Evolutionary conservation across 2,329 filamentous ascomycete genomes (phyloP), one percentile per base, ranked within the genome.

Genomic region (Curvularia eragrostidis): DNA sequence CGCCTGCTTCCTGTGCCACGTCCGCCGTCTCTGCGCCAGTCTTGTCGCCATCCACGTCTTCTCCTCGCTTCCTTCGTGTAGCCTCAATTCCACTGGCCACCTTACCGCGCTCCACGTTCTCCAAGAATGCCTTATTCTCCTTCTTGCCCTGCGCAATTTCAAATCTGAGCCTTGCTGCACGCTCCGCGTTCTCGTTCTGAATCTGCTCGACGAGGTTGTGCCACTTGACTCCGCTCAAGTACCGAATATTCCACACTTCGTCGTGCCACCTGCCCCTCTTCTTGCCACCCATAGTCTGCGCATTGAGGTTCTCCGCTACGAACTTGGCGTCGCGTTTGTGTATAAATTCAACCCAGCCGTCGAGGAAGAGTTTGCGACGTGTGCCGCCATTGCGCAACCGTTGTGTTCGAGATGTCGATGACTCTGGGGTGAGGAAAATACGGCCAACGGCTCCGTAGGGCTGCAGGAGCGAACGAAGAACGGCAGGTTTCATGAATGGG

Each of bases 171-270:
- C 91, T 84, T 68, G 88, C 89, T 52, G 87, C 84, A 56, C 91
- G 81, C 77, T 94, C 91, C 5, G 91, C 91, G 73, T 93, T 91
- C 80, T 96, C 91, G 26, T 89, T 85, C 39, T 89, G 84, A 65
- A 94, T 93, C 78, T 93, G 89, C 75, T 91, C 89, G 55, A 89
- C 92, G 62, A 85, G 68, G 67, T 84, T 78, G 47, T 77, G 81
- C 91, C 91, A 96, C 77, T 94, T 95, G 80, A 95, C 94, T 1
- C 90, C 91, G 62, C 86, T 89, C 61, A 96, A 79, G 71, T 96
- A 96, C 59, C 90, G 84, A 62, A 95, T 80, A 68, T 90, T 93
- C 91, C 91, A 96, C 43, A 96, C 84, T 74, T 96, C 91, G 74
- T 96, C 91, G 67, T 90, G 87, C 79, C 94, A 96, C 74, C 90